phyloP scores from a whole-genome alignment of 768 basidiomycete species.

The Serendipita vermifera region DNA sequence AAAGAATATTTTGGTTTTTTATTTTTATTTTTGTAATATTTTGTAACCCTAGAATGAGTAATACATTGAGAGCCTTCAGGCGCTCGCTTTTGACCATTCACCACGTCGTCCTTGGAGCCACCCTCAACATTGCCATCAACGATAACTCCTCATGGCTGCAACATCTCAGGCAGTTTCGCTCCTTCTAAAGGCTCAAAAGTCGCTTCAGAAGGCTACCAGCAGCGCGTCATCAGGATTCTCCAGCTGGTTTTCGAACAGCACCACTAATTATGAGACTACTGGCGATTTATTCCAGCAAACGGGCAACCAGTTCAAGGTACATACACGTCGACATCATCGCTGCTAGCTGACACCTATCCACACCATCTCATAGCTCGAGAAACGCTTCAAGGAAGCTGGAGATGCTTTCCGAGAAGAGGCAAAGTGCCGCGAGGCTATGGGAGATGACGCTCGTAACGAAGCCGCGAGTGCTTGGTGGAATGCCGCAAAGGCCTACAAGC shows the following conservation, averaged over 20 bases:
- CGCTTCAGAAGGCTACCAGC: slow-evolving; percentile 66
- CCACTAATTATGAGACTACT: slow-evolving; percentile 85
- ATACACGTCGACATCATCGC: background rate
- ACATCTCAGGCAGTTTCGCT: slow-evolving; percentile 67
- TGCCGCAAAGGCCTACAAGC: slow-evolving; percentile 91
- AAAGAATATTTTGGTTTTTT: too few species aligned
- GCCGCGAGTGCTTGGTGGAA: slow-evolving; percentile 99
- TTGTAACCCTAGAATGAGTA: too few species aligned
- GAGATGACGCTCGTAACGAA: slow-evolving; percentile 68
- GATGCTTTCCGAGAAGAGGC: slow-evolving; percentile 89
- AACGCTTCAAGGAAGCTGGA: slow-evolving; percentile 81
- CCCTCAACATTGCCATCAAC: background rate
- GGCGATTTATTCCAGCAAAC: slow-evolving; percentile 92
- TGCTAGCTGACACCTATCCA: background rate
- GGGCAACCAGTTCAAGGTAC: slow-evolving; percentile 73
- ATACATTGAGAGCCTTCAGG: too few species aligned
- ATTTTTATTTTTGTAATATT: too few species aligned
- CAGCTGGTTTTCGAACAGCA: slow-evolving; percentile 71
- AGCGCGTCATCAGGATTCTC: slow-evolving; percentile 38
- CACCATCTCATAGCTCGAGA: slow-evolving; percentile 48
- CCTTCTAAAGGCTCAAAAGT: slow-evolving; percentile 54
- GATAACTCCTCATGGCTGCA: slow-evolving; percentile 39
- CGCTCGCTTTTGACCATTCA: background rate
- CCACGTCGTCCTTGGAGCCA: background rate
- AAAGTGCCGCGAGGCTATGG: slow-evolving; percentile 71